phyloP scores from a whole-genome alignment of 129 eudicot genomes.

The Sambucus nigra region DNA sequence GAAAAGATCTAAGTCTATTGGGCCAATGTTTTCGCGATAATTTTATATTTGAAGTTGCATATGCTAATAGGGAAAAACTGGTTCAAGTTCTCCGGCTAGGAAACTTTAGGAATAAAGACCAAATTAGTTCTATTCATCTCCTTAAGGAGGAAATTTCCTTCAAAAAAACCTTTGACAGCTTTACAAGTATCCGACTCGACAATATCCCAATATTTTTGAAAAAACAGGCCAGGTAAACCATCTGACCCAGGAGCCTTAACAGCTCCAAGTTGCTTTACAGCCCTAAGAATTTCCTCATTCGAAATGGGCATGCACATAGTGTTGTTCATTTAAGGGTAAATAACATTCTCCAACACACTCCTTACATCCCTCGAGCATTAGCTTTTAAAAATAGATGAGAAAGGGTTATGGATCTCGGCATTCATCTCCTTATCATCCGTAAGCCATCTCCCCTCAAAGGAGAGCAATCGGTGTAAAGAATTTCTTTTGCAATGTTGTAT shows the following conservation, averaged over 20 bases:
- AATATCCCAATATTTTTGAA: constrained; percentile 2
- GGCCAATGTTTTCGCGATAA: not conserved
- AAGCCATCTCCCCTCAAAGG: not conserved
- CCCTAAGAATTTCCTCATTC: not conserved
- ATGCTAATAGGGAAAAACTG: not conserved
- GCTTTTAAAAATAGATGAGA: not conserved
- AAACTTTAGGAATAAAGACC: not conserved
- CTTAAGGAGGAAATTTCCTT: not conserved
- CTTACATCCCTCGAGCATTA: not conserved
- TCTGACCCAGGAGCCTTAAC: constrained; percentile 5
- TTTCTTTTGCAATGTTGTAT: not conserved
- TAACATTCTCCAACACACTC: not conserved
- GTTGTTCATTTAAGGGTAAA: not conserved
- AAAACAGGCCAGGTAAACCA: not conserved
- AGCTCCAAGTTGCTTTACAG: not conserved
- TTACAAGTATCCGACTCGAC: not conserved
- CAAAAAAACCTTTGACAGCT: constrained; percentile 3
- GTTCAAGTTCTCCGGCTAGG: not conserved
- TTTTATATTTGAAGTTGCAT: too few relatives aligned
- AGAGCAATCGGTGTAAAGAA: not conserved
- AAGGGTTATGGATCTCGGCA: not conserved
- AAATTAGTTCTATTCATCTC: not conserved
- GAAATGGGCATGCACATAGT: not conserved
- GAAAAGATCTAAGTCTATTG: not conserved
- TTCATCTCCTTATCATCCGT: not conserved